Percentiles rank a stretch among this genome's conserved stretches.
These are phyloP conservation scores for Leishmania major DNA, from an alignment of 208 protist species.

Conservation along the genomic window DNA sequence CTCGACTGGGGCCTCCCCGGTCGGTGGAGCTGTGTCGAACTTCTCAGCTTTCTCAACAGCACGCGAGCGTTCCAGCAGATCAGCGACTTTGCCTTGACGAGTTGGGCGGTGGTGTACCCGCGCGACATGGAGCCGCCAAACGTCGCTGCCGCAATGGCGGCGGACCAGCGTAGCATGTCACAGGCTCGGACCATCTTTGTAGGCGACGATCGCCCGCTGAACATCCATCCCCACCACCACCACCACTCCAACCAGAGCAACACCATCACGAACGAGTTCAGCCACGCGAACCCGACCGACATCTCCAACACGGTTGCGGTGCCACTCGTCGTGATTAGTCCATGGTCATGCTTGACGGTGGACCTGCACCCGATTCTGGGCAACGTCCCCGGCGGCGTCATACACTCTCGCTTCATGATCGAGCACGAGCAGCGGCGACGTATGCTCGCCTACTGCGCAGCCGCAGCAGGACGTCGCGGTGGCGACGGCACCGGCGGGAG, in stretches of 20 bases:
- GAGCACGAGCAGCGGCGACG: slow-evolving; percentile 37
- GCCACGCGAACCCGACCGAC: not conserved
- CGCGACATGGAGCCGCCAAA: slow-evolving; percentile 17
- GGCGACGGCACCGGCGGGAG: slow-evolving; percentile 3
- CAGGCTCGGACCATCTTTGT: not conserved
- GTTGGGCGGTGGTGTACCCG: slow-evolving; percentile 40
- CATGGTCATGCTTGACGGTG: slow-evolving; percentile 28
- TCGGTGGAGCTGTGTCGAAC: slow-evolving; percentile 36
- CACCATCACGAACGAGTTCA: not conserved
- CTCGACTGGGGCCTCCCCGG: slow-evolving; percentile 7
- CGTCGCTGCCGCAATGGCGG: slow-evolving; percentile 11
- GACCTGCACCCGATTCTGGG: slow-evolving; percentile 29
- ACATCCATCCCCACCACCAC: not conserved
- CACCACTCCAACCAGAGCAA: not conserved
- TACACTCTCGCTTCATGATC: slow-evolving; percentile 42
- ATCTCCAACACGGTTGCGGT: not conserved
- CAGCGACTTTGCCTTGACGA: slow-evolving; percentile 52
- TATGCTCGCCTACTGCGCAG: slow-evolving; percentile 33
- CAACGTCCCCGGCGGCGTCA: slow-evolving; percentile 12
- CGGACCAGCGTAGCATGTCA: not conserved
- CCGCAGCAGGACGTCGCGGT: slow-evolving; percentile 14
- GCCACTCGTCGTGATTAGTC: slow-evolving; percentile 22
- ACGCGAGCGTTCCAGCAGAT: slow-evolving; percentile 51
- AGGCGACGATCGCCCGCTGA: slow-evolving; percentile 9
- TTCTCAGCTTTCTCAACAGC: slow-evolving; percentile 44